Evolutionary conservation across 2,329 filamentous ascomycete species (phyloP), one percentile per base, ranked within the genome.

Genomic region (Sclerotinia subarctica): DNA sequence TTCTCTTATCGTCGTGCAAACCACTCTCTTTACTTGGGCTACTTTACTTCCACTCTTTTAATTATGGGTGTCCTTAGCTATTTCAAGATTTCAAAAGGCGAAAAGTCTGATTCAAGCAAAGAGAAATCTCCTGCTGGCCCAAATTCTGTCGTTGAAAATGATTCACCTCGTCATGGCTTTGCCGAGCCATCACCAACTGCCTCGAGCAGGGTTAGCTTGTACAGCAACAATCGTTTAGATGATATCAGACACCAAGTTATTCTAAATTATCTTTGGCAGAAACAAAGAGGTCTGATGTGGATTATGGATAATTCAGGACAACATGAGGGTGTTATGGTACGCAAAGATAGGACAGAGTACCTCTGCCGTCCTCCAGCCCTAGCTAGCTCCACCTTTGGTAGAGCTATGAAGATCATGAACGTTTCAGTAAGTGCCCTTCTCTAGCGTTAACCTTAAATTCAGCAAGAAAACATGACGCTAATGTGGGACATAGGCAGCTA

Each of bases 181-280:
- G 8, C 54, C 5, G 29, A 49, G 13, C 54, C 56, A 21, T 62
- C 64, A 46, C 65, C 65, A 13, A 47, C 38, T 29, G 65, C 42
- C n/a, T 67, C 65, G 29, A 60, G 54, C 26, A 60, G 65, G 44
- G 56, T 62, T 26, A 67, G 65, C 47, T 19, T 67, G 32, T 35
- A 19, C 24, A 62, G 65, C 65, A 67, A 67, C 35, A 67, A 67
- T 62, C 65, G 65, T 42, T 67, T 90, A 21, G 89, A 91, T 70
- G 89, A 91, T 71, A 90, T 92, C 79, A 91, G 90, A 78, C 88
- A 92, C 75, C 90, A 93, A 78, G 89, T 93, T 70, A 93, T 93
- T 90, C 90, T 91, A 68, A 93, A 91, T 79, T 92, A 92, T 77
- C 82, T 94, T 44, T 92, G 92, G 78, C 90, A 93, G 78, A 90